phyloP scores from a whole-genome alignment of 495 filamentous ascomycete species.

The Penicillium soppii region DNA sequence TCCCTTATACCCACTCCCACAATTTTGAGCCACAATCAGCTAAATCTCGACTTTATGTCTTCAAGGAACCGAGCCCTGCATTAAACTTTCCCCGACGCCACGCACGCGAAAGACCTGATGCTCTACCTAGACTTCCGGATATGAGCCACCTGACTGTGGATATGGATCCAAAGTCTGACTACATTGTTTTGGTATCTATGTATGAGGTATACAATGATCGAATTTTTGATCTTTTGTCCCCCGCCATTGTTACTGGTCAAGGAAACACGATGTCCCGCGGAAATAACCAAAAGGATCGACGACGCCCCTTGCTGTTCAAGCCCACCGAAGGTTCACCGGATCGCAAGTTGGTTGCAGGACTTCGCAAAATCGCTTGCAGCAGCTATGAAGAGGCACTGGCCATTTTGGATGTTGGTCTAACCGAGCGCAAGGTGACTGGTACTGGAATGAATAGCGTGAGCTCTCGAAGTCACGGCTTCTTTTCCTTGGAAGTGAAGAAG shows the following conservation, averaged over 20 bases:
- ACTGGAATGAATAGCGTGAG: constrained; percentile 88
- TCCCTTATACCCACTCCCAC: constrained; percentile 22
- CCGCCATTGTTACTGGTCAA: constrained; percentile 41
- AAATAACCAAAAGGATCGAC: constrained; percentile 61
- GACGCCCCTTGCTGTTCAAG: constrained; percentile 83
- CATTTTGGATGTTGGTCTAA: constrained; percentile 86
- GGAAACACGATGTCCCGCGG: constrained; percentile 40
- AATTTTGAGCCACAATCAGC: constrained; percentile 21
- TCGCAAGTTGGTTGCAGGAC: constrained; percentile 85
- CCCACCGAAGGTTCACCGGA: constrained; percentile 79
- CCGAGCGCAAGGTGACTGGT: constrained; percentile 82
- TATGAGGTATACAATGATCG: constrained; percentile 99
- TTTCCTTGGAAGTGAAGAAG: constrained; percentile 93
- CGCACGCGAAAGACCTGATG: constrained; percentile 59
- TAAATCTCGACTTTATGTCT: constrained; percentile 36
- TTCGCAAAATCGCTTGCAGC: constrained; percentile 87
- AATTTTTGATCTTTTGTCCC: constrained; percentile 87
- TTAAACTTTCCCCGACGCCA: constrained; percentile 57
- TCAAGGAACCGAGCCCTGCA: constrained; percentile 52
- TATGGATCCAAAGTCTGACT: constrained; percentile 72
- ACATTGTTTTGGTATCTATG: constrained; percentile 90
- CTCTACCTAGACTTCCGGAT: constrained; percentile 70
- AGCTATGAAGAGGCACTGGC: constrained; percentile 83
- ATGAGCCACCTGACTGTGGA: constrained; percentile 67
- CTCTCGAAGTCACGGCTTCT: constrained; percentile 92